Evolutionary conservation across 257 asterid species (phyloP), one percentile per base, ranked within the genome.

Genomic region (Cordia subcordata): DNA sequence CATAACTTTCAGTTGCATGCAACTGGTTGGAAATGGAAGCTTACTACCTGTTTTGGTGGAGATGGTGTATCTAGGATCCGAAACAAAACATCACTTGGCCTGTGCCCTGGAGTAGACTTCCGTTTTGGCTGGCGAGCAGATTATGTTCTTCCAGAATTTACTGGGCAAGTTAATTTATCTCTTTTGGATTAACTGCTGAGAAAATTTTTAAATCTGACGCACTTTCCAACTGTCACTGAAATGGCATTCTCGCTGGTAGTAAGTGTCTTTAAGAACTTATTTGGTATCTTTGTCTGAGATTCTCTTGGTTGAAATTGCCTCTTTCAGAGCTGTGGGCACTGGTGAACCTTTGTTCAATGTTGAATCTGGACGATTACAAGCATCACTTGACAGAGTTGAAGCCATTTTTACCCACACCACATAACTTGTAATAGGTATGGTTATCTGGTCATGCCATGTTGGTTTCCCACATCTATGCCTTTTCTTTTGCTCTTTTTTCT

Each of bases 11-110:
- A 77, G 79, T 64, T 80, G 74, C 91, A 77, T 35, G 85, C 97
- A 59, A 92, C 94, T n/a, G 96, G 96, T 62, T 92, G 99, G 99
- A 89, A 92, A 79, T 92, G 97, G 97, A 92, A 86, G 83, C 89
- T 92, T 49, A 68, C 81, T 5, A 65, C 99, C 27, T 81, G 95
- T 72, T 77, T 86, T 22, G 99, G 96, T 42, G 97, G 94, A 23
- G 96, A 89, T 74, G 91, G 94, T 50, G 42, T 84, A 8, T 88
- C 99, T 56, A 73, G 91, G 60, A 85, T 92, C 61, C 83, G 81
- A 49, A 92, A 92, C 74, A 92, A 92, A 79, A 86, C 97, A 22
- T 81, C 95, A 20, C 81, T 92, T 60, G 95, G 96, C 50, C 68
- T 92, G 68, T 88, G 91, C 64, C 94, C 97, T 54, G 97, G 97